A percentile compares a stretch with the other conserved stretches of the same genome.
Conservation (phyloP, 768 basidiomycete genomes). For the Kondoa malvinella region DNA sequence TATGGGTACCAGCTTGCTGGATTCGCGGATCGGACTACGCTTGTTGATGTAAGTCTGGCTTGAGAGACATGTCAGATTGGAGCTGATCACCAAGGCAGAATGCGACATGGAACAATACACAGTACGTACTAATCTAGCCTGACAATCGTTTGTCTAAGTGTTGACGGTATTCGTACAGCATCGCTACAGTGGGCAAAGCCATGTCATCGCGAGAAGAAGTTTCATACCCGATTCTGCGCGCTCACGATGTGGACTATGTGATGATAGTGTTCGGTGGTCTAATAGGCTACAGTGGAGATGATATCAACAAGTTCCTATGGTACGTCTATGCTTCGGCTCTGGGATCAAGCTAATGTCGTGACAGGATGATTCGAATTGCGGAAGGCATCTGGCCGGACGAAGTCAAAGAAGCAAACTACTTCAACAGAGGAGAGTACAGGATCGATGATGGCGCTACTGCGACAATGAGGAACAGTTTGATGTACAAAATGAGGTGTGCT, state of each 20-base stretch:
- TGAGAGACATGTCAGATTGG: not conserved
- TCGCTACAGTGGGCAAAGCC: slow-evolving; percentile 95
- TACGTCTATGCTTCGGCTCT: slow-evolving; percentile 30
- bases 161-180: slow-evolving; percentile 36
- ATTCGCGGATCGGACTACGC: slow-evolving; percentile 87
- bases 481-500: slow-evolving; percentile 77
- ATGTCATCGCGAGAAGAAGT: slow-evolving; percentile 89
- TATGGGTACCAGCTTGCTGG: slow-evolving; percentile 77
- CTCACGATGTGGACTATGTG: slow-evolving; percentile 95
- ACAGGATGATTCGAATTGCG: slow-evolving; percentile 28
- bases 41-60: slow-evolving; percentile 46
- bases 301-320: slow-evolving; percentile 95
- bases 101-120: slow-evolving; percentile 99
- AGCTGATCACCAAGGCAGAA: slow-evolving; percentile 36
- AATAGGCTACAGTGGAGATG: slow-evolving; percentile 92
- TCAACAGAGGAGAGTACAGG: slow-evolving; percentile 85
- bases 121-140: slow-evolving; percentile 30
- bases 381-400: slow-evolving; percentile 98
- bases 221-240: slow-evolving; percentile 87
- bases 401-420: slow-evolving; percentile 86
- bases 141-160: not conserved
- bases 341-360: slow-evolving; percentile 16
- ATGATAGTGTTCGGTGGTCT: slow-evolving; percentile 94
- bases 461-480: slow-evolving; percentile 84
- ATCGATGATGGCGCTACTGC: slow-evolving; percentile 68